Evolutionary conservation across 441 rosid genomes (phyloP).

Genomic region (Jatropha podagrica): DNA sequence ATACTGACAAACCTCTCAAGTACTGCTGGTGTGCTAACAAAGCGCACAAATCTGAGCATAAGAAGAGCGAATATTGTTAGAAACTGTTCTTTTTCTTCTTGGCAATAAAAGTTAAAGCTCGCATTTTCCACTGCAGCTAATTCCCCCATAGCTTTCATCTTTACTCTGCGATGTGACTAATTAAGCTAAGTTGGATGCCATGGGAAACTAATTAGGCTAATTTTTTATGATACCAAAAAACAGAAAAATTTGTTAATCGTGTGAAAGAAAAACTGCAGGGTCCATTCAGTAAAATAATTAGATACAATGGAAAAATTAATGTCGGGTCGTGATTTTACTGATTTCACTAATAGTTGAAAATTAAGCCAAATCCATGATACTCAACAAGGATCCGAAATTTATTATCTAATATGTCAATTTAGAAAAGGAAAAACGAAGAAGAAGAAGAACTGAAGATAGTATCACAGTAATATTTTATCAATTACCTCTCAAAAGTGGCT

Average conservation of each 20-base stretch:
- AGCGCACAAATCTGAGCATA: conserved; percentile 68
- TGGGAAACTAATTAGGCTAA: too few species aligned
- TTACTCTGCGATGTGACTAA: too few species aligned
- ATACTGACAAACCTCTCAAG: conserved; percentile 74
- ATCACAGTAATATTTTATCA: neutral
- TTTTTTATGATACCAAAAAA: too few species aligned
- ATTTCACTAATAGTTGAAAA: neutral
- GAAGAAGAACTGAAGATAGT: neutral
- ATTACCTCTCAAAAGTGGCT: conserved; percentile 76
- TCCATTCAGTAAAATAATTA: neutral
- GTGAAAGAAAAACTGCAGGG: neutral
- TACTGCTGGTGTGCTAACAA: conserved; percentile 82
- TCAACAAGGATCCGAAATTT: neutral
- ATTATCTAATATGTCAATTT: neutral
- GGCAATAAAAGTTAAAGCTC: neutral
- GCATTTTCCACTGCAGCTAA: neutral
- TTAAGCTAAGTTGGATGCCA: too few species aligned
- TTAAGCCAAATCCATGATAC: neutral
- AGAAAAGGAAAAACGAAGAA: neutral
- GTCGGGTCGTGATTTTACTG: neutral
- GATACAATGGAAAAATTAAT: too few species aligned
- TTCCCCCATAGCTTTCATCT: neutral
- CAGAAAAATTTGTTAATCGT: neutral
- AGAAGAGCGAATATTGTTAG: neutral
- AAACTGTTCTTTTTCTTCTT: neutral